These are phyloP conservation scores for Scheffersomyces segobiensis DNA, from an alignment of 1,139 yeast species.

Conservation along the genomic window DNA sequence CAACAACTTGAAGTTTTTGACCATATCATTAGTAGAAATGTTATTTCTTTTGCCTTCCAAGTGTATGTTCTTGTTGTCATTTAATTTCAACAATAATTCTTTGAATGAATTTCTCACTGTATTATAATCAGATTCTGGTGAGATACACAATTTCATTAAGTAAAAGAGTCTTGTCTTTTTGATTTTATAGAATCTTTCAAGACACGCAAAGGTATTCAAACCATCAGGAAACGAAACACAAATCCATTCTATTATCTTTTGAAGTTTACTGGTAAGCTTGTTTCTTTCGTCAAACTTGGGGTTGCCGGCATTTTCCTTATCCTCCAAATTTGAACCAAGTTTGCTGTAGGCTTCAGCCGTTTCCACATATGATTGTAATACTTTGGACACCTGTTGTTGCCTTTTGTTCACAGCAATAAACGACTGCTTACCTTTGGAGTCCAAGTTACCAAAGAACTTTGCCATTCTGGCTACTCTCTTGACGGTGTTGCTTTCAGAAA, in stretches of 20 bases:
- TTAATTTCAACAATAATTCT: constrained; percentile 57
- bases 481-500: constrained; percentile 42
- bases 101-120: constrained; percentile 61
- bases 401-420: constrained; percentile 69
- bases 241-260: constrained; percentile 67
- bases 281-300: constrained; percentile 19
- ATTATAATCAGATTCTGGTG: constrained; percentile 60
- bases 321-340: constrained; percentile 29
- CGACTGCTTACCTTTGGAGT: constrained; percentile 61
- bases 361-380: constrained; percentile 35
- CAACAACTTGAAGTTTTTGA: constrained; percentile 52
- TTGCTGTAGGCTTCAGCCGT: constrained; percentile 33
- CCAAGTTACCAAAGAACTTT: constrained; percentile 47
- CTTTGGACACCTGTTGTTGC: constrained; percentile 59
- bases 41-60: constrained; percentile 35
- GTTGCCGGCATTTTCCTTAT: constrained; percentile 36
- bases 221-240: constrained; percentile 57
- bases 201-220: constrained; percentile 45
- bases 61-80: constrained; percentile 51
- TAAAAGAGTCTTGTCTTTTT: constrained; percentile 60
- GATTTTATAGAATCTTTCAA: constrained; percentile 52
- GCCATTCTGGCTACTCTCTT: constrained; percentile 56
- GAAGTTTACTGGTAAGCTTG: constrained; percentile 33
- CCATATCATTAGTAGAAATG: constrained; percentile 51
- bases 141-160: constrained; percentile 54